phyloP scores from a whole-genome alignment of 768 basidiomycete species.

The Termitomyces sp. region DNA sequence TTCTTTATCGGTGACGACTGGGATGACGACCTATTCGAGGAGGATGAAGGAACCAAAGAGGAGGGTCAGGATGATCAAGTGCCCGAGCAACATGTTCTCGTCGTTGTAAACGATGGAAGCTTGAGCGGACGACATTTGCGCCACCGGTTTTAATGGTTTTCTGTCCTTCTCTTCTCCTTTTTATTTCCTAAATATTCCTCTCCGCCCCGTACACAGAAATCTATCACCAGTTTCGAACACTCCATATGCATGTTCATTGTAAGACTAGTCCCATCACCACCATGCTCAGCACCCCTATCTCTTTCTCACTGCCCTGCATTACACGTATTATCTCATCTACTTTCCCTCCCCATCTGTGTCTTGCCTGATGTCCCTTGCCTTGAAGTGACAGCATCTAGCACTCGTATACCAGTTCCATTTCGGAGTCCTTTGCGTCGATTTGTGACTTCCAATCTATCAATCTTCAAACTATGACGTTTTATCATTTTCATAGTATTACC shows the following conservation, averaged over 20 bases:
- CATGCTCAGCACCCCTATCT: background rate
- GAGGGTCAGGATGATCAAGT: constrained; percentile 15
- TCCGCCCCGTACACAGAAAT: background rate
- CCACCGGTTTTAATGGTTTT: constrained; percentile 4
- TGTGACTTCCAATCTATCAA: background rate
- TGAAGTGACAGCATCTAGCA: background rate
- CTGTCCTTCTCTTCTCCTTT: background rate
- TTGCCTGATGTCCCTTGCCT: background rate
- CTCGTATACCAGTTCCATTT: background rate
- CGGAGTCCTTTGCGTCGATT: background rate
- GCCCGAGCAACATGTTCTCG: constrained; percentile 4
- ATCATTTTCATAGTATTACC: background rate
- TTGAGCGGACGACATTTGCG: constrained; percentile 2
- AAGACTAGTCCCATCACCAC: background rate
- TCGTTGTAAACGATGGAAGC: constrained; percentile 12
- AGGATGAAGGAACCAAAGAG: constrained; percentile 13
- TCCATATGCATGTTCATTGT: background rate
- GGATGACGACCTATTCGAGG: background rate
- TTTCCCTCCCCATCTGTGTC: background rate
- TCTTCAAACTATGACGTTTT: background rate
- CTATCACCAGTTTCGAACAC: background rate
- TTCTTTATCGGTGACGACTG: constrained; percentile 17
- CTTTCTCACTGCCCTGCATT: background rate
- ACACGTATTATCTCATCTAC: background rate
- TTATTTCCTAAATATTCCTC: background rate